Conservation (phyloP, 176 grass and related monocot species). For the Aegilops tauschii region DNA sequence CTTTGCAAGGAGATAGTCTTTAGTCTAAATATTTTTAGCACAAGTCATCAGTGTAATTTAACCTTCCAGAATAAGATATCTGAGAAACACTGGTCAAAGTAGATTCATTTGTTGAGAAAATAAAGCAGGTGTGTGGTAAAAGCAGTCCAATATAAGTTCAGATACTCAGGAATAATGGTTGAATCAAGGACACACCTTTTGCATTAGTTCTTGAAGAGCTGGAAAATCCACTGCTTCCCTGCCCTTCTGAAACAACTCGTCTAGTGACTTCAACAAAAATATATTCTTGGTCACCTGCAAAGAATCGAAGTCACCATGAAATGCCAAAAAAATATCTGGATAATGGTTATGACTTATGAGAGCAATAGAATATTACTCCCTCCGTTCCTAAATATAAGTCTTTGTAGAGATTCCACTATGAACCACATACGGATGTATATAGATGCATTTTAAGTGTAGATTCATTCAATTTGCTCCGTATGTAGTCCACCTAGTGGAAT, state of each 20-base stretch:
- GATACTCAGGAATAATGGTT: neutral
- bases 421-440: no score
- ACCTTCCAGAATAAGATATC: neutral
- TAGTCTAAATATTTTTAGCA: neutral
- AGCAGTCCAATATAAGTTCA: constrained; percentile 5
- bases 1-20: neutral
- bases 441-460: no score
- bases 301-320: constrained; percentile 16
- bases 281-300: constrained; percentile 84
- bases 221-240: constrained; percentile 62
- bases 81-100: neutral
- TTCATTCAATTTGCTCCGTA: no score
- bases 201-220: constrained; percentile 56
- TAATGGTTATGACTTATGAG: neutral
- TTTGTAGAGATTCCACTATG: no score
- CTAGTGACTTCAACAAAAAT: constrained; percentile 65
- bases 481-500: no score
- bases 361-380: neutral
- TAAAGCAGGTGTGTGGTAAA: neutral
- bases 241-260: constrained; percentile 69
- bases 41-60: neutral
- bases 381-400: no score
- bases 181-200: constrained; percentile 58
- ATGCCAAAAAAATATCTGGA: neutral
- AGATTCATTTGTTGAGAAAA: constrained; percentile 8